These are phyloP conservation scores for Hylodesmum podocarpum DNA, from an alignment of 306 rosid species.

Conservation along the genomic window DNA sequence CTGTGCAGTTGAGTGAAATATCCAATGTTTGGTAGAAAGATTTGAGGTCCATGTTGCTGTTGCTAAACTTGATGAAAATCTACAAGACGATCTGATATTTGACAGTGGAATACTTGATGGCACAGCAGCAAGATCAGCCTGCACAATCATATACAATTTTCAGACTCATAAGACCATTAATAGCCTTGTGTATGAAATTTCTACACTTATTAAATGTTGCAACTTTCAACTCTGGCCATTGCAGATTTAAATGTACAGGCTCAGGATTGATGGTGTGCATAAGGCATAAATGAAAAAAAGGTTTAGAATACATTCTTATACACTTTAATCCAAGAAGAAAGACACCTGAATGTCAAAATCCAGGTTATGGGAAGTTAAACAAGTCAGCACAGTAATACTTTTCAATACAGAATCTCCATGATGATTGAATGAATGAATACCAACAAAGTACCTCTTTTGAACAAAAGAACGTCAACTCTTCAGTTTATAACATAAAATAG, in stretches of 20 bases:
- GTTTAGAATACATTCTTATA: neutral
- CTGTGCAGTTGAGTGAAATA: slow-evolving; percentile 51
- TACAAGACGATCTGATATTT: slow-evolving; percentile 26
- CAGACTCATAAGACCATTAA: slow-evolving; percentile 3
- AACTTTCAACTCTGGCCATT: neutral
- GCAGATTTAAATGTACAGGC: neutral
- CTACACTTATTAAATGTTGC: neutral
- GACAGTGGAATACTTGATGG: slow-evolving; percentile 36
- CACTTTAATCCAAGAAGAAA: slow-evolving; percentile 12
- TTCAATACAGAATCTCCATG: neutral
- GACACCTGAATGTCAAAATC: slow-evolving; percentile 6
- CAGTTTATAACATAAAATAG: slow-evolving; percentile 3
- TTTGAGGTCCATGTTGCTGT: slow-evolving; percentile 40
- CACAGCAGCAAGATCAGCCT: slow-evolving; percentile 42
- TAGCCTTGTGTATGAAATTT: neutral
- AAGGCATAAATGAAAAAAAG: neutral
- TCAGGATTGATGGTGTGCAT: neutral
- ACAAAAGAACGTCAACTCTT: neutral
- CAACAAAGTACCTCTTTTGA: neutral
- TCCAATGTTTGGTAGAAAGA: slow-evolving; percentile 52
- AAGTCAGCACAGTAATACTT: neutral
- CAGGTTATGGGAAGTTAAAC: neutral
- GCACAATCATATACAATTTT: slow-evolving; percentile 28
- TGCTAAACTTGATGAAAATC: slow-evolving; percentile 26
- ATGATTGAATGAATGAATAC: slow-evolving; percentile 2